Conservation (phyloP, 164 flowering plant genomes). For the Stephania yunnanensis region DNA sequence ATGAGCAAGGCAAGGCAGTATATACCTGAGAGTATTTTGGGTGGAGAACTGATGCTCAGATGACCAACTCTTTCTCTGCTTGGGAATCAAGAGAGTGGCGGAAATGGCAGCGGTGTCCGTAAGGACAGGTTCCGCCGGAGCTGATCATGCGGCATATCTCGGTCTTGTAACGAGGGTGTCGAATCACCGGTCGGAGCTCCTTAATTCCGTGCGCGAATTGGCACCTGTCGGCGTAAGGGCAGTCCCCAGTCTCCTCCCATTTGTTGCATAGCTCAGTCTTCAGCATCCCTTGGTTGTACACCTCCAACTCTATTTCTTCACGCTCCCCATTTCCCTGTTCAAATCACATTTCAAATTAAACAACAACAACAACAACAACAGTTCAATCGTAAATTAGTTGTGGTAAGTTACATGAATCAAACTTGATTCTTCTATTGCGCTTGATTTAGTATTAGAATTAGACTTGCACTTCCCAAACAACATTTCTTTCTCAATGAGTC, state of each 20-base stretch:
- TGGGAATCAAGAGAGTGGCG: slow-evolving; percentile 49
- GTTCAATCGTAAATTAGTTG: too few species aligned
- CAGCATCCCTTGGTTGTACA: slow-evolving; percentile 73
- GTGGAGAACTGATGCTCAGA: neutral
- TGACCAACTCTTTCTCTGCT: slow-evolving; percentile 8
- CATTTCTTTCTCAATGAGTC: too few species aligned
- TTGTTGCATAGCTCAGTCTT: slow-evolving; percentile 95
- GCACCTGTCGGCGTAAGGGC: slow-evolving; percentile 76
- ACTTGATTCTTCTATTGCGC: too few species aligned
- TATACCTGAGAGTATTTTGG: neutral
- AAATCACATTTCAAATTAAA: neutral
- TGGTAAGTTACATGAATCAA: too few species aligned
- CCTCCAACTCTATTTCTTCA: slow-evolving; percentile 59
- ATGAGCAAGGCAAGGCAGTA: neutral
- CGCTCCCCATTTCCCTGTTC: slow-evolving; percentile 26
- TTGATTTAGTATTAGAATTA: too few species aligned
- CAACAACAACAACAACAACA: too few species aligned
- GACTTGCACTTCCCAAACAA: too few species aligned
- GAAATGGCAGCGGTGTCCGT: slow-evolving; percentile 91
- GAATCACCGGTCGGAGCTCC: slow-evolving; percentile 83
- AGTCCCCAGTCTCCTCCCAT: slow-evolving; percentile 73
- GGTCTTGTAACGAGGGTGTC: slow-evolving; percentile 94
- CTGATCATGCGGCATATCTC: slow-evolving; percentile 87
- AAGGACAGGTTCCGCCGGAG: slow-evolving; percentile 65
- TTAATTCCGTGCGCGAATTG: slow-evolving; percentile 81